phyloP scores from a whole-genome alignment of 139 green algal genomes.

The Desmodesmus armatus region DNA sequence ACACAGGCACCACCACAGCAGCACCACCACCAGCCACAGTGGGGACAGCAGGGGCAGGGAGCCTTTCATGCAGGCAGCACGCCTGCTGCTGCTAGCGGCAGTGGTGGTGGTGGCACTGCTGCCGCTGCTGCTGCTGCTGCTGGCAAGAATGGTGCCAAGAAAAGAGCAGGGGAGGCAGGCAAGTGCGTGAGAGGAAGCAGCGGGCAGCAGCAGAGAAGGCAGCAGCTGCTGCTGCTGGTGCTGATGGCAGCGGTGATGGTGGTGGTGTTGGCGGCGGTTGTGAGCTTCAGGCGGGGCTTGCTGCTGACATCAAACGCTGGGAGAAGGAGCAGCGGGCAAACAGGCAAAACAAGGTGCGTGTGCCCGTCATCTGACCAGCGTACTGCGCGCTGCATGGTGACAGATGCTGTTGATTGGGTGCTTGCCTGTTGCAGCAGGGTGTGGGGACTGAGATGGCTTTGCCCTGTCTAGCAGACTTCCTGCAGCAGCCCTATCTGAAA shows the following conservation, averaged over 20 bases:
- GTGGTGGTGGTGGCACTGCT: background rate
- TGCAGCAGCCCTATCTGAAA: background rate
- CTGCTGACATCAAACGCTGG: conserved; percentile 23
- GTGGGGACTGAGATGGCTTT: no score
- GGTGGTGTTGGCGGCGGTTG: background rate
- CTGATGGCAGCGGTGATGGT: background rate
- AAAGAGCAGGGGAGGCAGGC: background rate
- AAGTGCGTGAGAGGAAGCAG: conserved; percentile 19
- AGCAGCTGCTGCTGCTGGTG: conserved; percentile 5
- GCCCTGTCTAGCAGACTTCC: background rate
- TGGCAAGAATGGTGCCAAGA: conserved; percentile 14
- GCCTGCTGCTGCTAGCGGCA: background rate
- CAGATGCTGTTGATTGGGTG: no score
- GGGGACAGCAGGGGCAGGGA: background rate
- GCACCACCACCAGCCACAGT: background rate
- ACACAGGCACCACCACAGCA: background rate
- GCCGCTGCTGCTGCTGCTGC: background rate
- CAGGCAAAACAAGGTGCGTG: no score
- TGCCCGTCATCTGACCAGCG: no score
- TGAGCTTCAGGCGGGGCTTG: background rate
- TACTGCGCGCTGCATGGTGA: no score
- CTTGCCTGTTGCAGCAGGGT: no score
- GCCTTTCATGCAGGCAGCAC: background rate
- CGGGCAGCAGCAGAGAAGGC: conserved; percentile 1
- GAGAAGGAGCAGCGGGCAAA: conserved; percentile 6